Evolutionary conservation across 345 rosid species (phyloP), one percentile per base, ranked within the genome.

Genomic region (Noccaea bulbosa): DNA sequence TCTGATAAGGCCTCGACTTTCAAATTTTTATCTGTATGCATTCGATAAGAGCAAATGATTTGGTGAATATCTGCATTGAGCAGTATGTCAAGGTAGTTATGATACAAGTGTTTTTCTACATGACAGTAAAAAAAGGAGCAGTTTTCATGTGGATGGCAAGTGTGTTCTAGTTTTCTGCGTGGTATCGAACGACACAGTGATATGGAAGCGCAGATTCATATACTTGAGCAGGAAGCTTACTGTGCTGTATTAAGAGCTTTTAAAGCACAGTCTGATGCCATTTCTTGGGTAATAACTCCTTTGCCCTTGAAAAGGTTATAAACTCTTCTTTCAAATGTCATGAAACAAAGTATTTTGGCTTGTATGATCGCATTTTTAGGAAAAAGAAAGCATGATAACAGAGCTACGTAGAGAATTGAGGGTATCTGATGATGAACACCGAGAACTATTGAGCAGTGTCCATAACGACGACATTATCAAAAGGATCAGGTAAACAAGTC

Each of bases 201-300:
- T 70, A 90, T 90, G 97, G 97, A 93, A 77, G 81, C 79, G 50
- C 88, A 91, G 69, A 89, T 93, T 79, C 96, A 85, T 84, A 74
- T 65, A 76, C 90, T 93, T 54, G 98, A 93, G 79, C 96, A 91
- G 77, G 98, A 93, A 81, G 98, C 98, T 64, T 93, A 93, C 71
- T 81, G 87, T 83, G 83, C 98, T 67, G 92, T 91, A 0, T 70
- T 91, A 61, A 85, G 96, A 48, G 97, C 97, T 69, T 91, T 93
- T 74, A 91, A 91, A 84, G 98, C 96, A 45, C 98, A 93, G 62
- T 81, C 96, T 34, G 98, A 93, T 86, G 94, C 94, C 58, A 84
- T 93, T 76, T 79, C 96, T 70, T 93, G 98, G 98, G 98, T 91
- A 81, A 11, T 43, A 64, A 15, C 39, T 10, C 65, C 11, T 3